Base-by-base conservation (phyloP, 306 rosid genomes). In the Lathyrus aphaca region DNA sequence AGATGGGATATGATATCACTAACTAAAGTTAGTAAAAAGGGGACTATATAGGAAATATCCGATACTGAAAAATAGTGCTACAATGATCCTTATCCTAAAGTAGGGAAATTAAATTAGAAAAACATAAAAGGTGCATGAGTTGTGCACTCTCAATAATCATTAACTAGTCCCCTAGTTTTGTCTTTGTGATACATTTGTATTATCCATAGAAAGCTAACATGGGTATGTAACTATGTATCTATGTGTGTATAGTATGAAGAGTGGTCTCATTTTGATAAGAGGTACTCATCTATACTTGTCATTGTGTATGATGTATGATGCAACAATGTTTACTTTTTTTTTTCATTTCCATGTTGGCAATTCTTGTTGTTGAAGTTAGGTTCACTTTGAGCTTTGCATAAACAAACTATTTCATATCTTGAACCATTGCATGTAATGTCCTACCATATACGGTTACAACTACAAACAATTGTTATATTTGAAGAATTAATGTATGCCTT, bases 41-140 rank as follows among this genome's bases (percentile, higher is more conserved):
- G 74, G 63, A 62, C 66, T 65, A 19, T 46, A 25, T 64, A 30
- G 37, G 6, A 73, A 8, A 74, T 61, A 35, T 35, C 39, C 39
- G 39, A 35, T 35, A 35, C 39, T 35, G 39, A 7, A 35, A 35
- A 35, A 35, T 6, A 53, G 51, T 69, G 75, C 60, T 58, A 14
- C 19, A 10, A 10, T 16, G 58, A 77, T 69, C 80, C 82, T 81
- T 59, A 74, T 76, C 78, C 71, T 63, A 48, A 64, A 71, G 66
- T 60, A 17, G 29, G 8, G 49, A 70, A 55, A 71, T 32, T 11
- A 66, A 63, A 65, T 15, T 32, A 35, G 39, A 15, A 6, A 42
- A 44, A 53, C 6, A 49, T 38, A n/a, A 29, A 58, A 66, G 50
- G 73, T 78, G 80, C 70, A 59, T 55, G 12, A 19, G n/a, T 17